Evolutionary conservation across 2,329 filamentous ascomycete species (phyloP).

Genomic region (Didymella segeticola): DNA sequence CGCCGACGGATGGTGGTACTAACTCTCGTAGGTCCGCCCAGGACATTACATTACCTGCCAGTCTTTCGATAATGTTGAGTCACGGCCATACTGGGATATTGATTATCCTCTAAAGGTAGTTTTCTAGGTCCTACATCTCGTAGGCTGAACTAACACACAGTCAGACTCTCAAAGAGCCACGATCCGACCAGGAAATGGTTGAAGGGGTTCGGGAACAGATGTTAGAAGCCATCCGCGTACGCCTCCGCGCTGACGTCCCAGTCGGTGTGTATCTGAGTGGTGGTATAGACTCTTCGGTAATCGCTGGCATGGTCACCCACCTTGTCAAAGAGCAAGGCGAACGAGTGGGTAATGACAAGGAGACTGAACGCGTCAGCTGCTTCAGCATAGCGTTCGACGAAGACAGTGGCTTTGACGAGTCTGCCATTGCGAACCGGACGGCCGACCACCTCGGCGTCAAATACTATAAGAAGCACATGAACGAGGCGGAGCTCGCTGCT

Average conservation of each 20-base stretch:
- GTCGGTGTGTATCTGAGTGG: conserved; percentile 64
- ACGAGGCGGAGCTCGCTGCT: conserved; percentile 52
- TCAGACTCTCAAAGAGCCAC: conserved; percentile 49
- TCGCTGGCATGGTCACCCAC: conserved; percentile 63
- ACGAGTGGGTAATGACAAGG: conserved; percentile 53
- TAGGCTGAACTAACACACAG: background rate
- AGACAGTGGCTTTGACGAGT: conserved; percentile 60
- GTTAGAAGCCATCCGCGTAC: conserved; percentile 59
- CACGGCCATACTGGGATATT: conserved; percentile 60
- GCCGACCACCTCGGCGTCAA: conserved; percentile 56
- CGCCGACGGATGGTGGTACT: conserved; percentile 8
- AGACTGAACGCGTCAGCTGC: conserved; percentile 47
- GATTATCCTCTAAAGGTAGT: conserved; percentile 57
- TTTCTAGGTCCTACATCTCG: too few relatives aligned
- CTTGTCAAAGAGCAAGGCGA: conserved; percentile 56
- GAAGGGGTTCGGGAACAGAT: conserved; percentile 57
- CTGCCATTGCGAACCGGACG: conserved; percentile 54
- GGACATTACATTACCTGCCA: conserved; percentile 38
- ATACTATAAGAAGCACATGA: conserved; percentile 52
- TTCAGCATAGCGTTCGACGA: conserved; percentile 62
- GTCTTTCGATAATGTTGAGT: conserved; percentile 47
- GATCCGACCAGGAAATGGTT: conserved; percentile 59
- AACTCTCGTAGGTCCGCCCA: conserved; percentile 42
- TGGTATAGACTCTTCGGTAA: conserved; percentile 63
- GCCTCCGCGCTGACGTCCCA: conserved; percentile 64